phyloP scores from a whole-genome alignment of 495 filamentous ascomycete genomes.

The Penicillium malachiteum region DNA sequence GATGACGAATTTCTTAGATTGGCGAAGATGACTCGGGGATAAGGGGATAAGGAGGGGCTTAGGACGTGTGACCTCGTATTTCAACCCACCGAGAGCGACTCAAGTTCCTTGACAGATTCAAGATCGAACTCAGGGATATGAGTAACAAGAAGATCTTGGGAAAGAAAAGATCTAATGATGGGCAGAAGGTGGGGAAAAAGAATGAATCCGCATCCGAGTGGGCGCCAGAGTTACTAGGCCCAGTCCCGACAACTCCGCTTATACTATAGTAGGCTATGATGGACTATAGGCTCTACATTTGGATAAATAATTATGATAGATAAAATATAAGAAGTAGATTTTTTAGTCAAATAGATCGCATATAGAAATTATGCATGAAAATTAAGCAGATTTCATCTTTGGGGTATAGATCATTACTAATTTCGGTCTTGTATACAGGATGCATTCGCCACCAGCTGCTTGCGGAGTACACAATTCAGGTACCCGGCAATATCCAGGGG shows the following conservation, averaged over 20 bases:
- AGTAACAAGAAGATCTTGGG: background rate
- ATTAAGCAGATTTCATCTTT: background rate
- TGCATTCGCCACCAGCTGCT: background rate
- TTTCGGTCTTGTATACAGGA: background rate
- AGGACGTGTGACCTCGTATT: slow-evolving; percentile 20
- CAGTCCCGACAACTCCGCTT: too few relatives aligned
- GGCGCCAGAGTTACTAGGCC: too few relatives aligned
- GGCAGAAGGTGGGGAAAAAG: too few relatives aligned
- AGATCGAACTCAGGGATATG: slow-evolving; percentile 1
- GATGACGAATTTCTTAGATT: background rate
- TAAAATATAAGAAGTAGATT: too few relatives aligned
- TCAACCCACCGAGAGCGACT: too few relatives aligned
- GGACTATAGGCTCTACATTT: too few relatives aligned
- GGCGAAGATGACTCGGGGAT: background rate
- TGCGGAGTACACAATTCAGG: background rate
- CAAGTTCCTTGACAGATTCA: background rate
- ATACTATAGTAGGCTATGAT: too few relatives aligned
- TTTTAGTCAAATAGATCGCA: too few relatives aligned
- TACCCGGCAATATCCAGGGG: background rate
- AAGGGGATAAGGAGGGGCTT: slow-evolving; percentile 21
- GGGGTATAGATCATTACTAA: background rate
- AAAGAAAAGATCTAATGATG: too few relatives aligned
- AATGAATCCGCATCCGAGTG: too few relatives aligned
- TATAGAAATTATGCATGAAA: too few relatives aligned
- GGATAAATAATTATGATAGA: too few relatives aligned